Percentiles rank a stretch among this genome's conserved stretches.
These are phyloP conservation scores for Coemansia sp. DNA, from an alignment of 192 early-diverging fungal genomes.

Conservation along the genomic window DNA sequence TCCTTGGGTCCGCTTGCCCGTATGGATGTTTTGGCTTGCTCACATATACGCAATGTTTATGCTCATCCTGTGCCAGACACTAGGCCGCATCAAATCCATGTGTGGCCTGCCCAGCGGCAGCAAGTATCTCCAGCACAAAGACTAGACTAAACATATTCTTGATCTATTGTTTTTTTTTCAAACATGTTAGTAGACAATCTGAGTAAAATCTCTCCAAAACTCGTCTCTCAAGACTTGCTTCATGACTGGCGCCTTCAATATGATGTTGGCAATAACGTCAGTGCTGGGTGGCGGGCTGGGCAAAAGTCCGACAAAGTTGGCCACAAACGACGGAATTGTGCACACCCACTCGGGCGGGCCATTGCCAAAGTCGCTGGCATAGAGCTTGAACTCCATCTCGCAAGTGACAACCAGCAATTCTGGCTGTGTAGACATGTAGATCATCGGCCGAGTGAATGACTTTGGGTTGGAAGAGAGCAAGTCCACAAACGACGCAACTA, in stretches of 20 bases:
- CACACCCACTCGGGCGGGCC: constrained; percentile 50
- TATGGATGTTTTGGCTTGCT: constrained; percentile 26
- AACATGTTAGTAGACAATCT: constrained; percentile 29
- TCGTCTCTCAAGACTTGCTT: constrained; percentile 30
- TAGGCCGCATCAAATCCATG: constrained; percentile 3
- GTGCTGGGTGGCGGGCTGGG: constrained; percentile 44
- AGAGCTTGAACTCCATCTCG: constrained; percentile 45
- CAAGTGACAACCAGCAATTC: constrained; percentile 38
- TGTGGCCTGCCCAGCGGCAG: constrained; percentile 17
- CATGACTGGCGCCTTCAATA: constrained; percentile 39
- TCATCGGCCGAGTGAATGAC: constrained; percentile 50
- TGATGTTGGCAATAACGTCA: constrained; percentile 47
- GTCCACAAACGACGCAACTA: constrained; percentile 45
- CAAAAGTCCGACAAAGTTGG: constrained; percentile 53
- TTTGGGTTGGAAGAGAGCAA: constrained; percentile 27
- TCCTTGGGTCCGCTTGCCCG: constrained; percentile 23
- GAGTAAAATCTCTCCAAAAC: constrained; percentile 45
- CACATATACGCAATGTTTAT: neutral
- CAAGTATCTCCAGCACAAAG: constrained; percentile 1
- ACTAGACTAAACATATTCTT: constrained; percentile 5
- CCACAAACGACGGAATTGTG: constrained; percentile 46
- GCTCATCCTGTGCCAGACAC: neutral
- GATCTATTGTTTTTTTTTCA: neutral
- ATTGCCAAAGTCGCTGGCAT: constrained; percentile 44
- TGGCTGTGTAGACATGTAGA: constrained; percentile 32